phyloP scores from a whole-genome alignment of 2,329 filamentous ascomycete species.

The Arthroderma uncinatum region DNA sequence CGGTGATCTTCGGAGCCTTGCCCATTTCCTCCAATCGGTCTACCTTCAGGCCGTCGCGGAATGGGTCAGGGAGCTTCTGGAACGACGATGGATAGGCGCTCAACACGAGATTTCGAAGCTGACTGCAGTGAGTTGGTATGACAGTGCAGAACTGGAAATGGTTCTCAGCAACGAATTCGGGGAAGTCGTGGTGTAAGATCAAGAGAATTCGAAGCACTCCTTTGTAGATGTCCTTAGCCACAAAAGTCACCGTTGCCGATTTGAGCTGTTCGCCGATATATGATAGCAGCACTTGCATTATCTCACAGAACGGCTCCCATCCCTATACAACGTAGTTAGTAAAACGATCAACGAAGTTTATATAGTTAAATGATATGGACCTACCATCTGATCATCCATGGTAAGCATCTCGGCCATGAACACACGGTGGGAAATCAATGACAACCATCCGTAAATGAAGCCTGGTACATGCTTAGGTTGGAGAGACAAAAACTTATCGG shows the following conservation, averaged over 20 bases:
- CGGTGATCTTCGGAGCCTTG: constrained; percentile 53
- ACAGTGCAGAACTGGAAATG: constrained; percentile 70
- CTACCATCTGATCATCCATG: constrained; percentile 47
- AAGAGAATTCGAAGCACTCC: constrained; percentile 72
- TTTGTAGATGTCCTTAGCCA: constrained; percentile 74
- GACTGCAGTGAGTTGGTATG: constrained; percentile 72
- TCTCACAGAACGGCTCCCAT: constrained; percentile 63
- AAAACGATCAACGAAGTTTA: background rate
- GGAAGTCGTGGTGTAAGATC: constrained; percentile 84
- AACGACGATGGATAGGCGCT: constrained; percentile 63
- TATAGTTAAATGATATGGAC: constrained; percentile 7
- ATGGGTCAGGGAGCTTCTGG: constrained; percentile 61
- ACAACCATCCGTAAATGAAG: constrained; percentile 77
- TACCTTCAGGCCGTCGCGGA: constrained; percentile 61
- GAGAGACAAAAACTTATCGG: constrained; percentile 58
- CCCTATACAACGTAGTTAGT: constrained; percentile 37
- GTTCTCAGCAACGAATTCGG: constrained; percentile 82
- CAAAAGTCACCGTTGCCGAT: constrained; percentile 53
- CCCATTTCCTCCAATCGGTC: constrained; percentile 66
- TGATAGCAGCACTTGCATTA: constrained; percentile 60
- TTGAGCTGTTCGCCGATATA: constrained; percentile 75
- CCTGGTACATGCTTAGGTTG: constrained; percentile 67
- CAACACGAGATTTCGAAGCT: constrained; percentile 79
- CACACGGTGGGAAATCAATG: constrained; percentile 68
- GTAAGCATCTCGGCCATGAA: constrained; percentile 71